Base-by-base conservation (phyloP, 164 flowering plant genomes). In the Saururus chinensis region DNA sequence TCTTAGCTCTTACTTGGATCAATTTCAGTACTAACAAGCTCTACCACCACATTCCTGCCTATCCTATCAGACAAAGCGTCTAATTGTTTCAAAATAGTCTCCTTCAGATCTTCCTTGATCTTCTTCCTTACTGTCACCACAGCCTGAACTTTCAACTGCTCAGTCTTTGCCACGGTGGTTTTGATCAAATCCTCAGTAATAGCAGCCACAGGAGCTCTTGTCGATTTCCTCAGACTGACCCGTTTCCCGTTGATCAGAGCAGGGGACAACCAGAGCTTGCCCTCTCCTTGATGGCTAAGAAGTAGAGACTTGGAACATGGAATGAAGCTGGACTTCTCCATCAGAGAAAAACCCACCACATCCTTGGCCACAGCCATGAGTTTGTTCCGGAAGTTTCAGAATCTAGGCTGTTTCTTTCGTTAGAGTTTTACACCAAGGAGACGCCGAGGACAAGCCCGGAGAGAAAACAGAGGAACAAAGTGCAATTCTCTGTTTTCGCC, bases 41-140 rank as follows among this genome's bases (percentile, higher is more conserved):
- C 72, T 24, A 92, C 63, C 56, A 79, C 82, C 42, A 92, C 86
- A 76, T 89, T 92, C 59, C 85, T 72, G 10, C 99, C 99, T 61
- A 93, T 73, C 54, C 64, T 79, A 19, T 90, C 99, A 59, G 95
- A 68, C 22, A 84, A 72, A 76, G 85, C 82, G 77, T 93, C 97
- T 70, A 85, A 72, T 19, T 85, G 86, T 64, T 79, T 90, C 16
- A 70, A 75, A 11, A 93, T 30, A 0, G 86, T 69, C 56, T 88
- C 91, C 64, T 75, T 88, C 7, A 93, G 73, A 69, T 88, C 96
- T 69, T 90, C 95, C 68, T 93, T 86, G 65, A 64, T 71, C 77
- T 93, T 93, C 68, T 80, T 89, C 76, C 84, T 84, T 23, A 92
- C 83, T 0, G 96, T 92, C 19, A 89, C 74, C 37, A 83, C 85